Base-by-base conservation (phyloP, 495 filamentous ascomycete species). In the Usnea hakonensis region DNA sequence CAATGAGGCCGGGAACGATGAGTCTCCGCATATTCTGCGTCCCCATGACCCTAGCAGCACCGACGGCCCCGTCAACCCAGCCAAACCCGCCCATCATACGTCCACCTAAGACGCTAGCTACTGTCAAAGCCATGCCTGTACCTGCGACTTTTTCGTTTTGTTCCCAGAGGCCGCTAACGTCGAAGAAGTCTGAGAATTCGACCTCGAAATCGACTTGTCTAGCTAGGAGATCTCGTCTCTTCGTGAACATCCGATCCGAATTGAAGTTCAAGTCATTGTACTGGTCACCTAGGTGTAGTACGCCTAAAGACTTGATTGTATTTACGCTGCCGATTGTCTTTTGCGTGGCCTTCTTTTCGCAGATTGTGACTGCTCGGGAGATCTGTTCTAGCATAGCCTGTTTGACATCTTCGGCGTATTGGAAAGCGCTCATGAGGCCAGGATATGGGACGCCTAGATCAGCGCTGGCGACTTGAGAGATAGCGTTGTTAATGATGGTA, bases 371-470 rank as follows among this genome's bases (percentile, higher is more conserved):
- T 0, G 90, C 86, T 3, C 82, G 77, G 4, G 91, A 85, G 48
- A 98, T 90, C 61, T 90, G 84, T 37, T 91, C 83, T 5, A 98
- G 80, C 87, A 98, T 97, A 8, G 93, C 92, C 54, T 86, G 77
- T 72, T 95, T 93, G 63, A 97, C 75, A 44, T 95, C 91, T 65
- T 97, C 95, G 13, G 94, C 94, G 73, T 94, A 98, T 66, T 91
- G 81, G 79, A 94, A 97, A 1, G 85, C 91, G 32, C 82, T 79
- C 67, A 94, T 87, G 11, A 97, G 69, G 36, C 94, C 94, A 5
- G 90, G 90, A 68, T 98, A 98, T 35, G 83, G 78, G 23, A 97
- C 86, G 38, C 89, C 89, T 19, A 94, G 82, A 67, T 91, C 85
- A 37, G 79, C 80, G 33, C 90, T 85, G 14, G 90, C 90, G n/a